Evolutionary conservation across 2,329 filamentous ascomycete species (phyloP), one percentile per base, ranked within the genome.

Genomic region (Periconia sp.): DNA sequence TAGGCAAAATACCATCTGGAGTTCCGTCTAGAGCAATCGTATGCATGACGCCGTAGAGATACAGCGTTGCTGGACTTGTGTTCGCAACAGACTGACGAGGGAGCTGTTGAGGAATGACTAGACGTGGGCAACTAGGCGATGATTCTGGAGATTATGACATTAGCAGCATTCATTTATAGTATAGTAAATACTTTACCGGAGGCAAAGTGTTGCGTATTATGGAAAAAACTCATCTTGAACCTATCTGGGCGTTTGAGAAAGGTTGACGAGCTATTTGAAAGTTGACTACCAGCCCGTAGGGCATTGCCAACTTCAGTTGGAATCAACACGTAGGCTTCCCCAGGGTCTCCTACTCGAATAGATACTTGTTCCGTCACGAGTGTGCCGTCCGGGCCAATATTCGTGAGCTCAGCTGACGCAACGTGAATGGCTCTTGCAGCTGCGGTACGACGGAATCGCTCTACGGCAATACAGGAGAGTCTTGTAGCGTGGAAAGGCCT

Each of bases 311-410:
- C 41, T 40, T 52, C 46, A 38, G 48, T 40, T 7, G 48, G 46
- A 47, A 55, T 50, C n/a, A 33, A 39, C 10, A 55, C 38, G 39
- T 55, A 55, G 22, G 52, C 48, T 48, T 52, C 48, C 21, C 41
- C 37, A 41, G 43, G 44, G 38, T 50, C 36, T 26, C 46, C 40
- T 26, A 48, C 36, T 43, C 26, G 31, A 18, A 55, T 50, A 45
- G 48, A 45, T 25, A 54, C 30, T 40, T 54, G 37, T 26, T 47
- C 39, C 15, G 33, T 48, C 8, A 43, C 43, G 15, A 46, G 40
- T 29, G 33, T 40, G 29, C 45, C 45, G 8, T 52, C 40, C 32
- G 41, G 42, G n/a, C 38, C 41, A 4, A 48, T 24, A 13, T 42
- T 41, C 7, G 45, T 54, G 50, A 54, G 49, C 38, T 51, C 37